Evolutionary conservation across 768 basidiomycete species (phyloP).

Genomic region (Boletus subparvulus): DNA sequence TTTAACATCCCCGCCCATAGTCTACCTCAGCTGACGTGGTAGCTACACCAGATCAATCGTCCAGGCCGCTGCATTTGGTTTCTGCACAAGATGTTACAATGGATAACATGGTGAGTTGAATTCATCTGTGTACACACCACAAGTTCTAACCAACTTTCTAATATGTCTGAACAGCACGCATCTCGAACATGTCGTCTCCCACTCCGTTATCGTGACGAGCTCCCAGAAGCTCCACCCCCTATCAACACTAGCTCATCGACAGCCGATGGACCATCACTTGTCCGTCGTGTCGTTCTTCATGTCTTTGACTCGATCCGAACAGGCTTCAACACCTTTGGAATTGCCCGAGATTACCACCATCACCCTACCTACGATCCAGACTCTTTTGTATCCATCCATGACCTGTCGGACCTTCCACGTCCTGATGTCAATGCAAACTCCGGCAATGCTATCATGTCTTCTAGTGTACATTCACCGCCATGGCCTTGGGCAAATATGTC

Average conservation of each 20-base stretch:
- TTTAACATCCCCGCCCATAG: too few relatives aligned
- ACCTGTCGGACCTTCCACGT: background rate
- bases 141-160: background rate
- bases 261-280: background rate
- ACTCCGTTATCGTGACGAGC: background rate
- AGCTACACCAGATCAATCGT: too few relatives aligned
- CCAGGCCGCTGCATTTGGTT: too few relatives aligned
- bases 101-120: too few relatives aligned
- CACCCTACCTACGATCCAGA: constrained; percentile 4
- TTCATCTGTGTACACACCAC: too few relatives aligned
- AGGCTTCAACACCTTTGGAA: background rate
- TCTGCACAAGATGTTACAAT: too few relatives aligned
- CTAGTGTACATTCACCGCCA: background rate
- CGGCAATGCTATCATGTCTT: too few relatives aligned
- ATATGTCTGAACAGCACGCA: background rate
- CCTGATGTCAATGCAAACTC: background rate
- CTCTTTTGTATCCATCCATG: background rate
- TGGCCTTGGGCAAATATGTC: constrained; percentile 19
- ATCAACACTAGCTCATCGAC: background rate
- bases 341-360: background rate
- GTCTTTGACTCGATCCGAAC: background rate
- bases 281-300: background rate
- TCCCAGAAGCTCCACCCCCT: background rate
- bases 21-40: too few relatives aligned
- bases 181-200: background rate